Base-by-base conservation (phyloP, 345 rosid species). In the Gossypium sturtianum region DNA sequence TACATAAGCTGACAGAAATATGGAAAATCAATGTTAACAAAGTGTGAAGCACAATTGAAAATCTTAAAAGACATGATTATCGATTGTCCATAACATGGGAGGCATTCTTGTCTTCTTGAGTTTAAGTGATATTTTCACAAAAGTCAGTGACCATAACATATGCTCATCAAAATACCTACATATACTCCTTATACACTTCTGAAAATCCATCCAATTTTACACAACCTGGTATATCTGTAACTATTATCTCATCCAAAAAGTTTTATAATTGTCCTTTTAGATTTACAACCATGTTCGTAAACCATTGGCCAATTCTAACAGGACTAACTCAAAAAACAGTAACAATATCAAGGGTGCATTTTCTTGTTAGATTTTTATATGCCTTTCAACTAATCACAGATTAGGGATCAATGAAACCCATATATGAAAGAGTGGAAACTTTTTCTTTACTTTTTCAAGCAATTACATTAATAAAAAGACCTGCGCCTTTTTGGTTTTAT, bases 21-120 rank as follows among this genome's bases (percentile, higher is more conserved):
- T 12, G 41, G 48, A 34, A 63, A 63, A 63, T 34, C 34, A 66
- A 66, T 45, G 70, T 66, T 17, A 44, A 66, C 53, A 12, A 66
- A 66, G 70, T 20, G n/a, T 65, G 27, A 64, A n/a, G 44, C 44
- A 65, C 52, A 11, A 13, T n/a, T 65, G 69, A 65, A 65, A 65
- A 65, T 2, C 3, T 62, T 43, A 7, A 65, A 65, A 65, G 51
- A 65, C 27, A 20, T n/a, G 51, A 65, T 65, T 12, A 41, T 17
- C 12, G 43, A 3, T 34, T 34, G 41, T 65, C 69, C 69, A 43
- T 27, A 43, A 65, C 12, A 29, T 34, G 20, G 44, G 11, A 60
- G 6, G 41, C 12, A 38, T 60, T 34, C 38, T 34, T 34, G 38
- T 34, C 38, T 34, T 34, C 38, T 34, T 29, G 66, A 29, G 45